Evolutionary conservation across 257 asterid genomes (phyloP), one percentile per base, ranked within the genome.

Genomic region (Salvia miltiorrhiza): DNA sequence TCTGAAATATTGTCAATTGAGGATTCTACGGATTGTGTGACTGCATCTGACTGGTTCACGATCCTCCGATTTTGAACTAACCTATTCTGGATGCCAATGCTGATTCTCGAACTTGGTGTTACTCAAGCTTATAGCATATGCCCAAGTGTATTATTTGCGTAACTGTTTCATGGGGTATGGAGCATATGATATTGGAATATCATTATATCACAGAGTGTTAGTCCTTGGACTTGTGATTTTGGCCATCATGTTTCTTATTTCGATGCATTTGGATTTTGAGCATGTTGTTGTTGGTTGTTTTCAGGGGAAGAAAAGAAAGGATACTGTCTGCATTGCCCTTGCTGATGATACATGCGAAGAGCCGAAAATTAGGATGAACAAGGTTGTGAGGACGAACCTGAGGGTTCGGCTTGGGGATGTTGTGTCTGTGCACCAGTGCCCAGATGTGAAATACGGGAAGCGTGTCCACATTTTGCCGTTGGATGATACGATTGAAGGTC

Each of bases 291-390:
- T 32, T 63, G 63, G 48, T 53, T 63, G 28, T 71, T 77, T 83
- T 32, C 80, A 89, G 96, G 96, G 96, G 9, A 89, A 85, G 88
- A 89, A 89, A 78, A 87, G 96, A 73, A 87, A 89, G 79, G 96
- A 89, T 72, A 87, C 92, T 0, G 92, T 89, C 10, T 86, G 90
- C 81, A 85, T 87, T 74, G 92, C 95, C n/a, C 90, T 89, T 66
- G 96, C 96, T 60, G 96, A 87, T 9, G 96, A 89, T 16, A 66
- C 78, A 9, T 85, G 90, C 19, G 96, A 89, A 23, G 96, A 87
- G 76, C 89, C 95, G 0, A 87, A 87, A 79, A 85, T 89, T 65
- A 80, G 90, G 86, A 89, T 89, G 92, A 89, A 89, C 78, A 87
- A 89, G 78, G 96, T 87, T 57, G 86, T 89, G 33, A 76, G 96